Evolutionary conservation across 2,329 filamentous ascomycete species (phyloP).

Genomic region (Aureobasidium sp.): DNA sequence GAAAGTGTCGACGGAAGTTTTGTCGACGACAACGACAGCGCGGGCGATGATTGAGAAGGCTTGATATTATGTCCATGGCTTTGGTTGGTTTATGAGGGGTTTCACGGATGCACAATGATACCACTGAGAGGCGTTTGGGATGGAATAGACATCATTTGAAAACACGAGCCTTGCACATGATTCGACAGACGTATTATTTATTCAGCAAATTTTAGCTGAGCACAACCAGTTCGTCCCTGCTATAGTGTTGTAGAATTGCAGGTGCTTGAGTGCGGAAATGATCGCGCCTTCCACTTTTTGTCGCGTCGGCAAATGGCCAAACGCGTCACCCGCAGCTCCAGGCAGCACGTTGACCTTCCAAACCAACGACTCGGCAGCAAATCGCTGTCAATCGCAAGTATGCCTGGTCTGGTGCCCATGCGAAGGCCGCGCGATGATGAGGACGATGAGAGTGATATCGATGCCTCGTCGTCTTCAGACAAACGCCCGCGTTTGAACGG

Average conservation of each 20-base stretch:
- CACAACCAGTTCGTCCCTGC: not conserved
- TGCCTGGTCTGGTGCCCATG: slow-evolving; percentile 10
- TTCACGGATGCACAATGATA: not conserved
- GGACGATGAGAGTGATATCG: not conserved
- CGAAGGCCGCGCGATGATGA: not conserved
- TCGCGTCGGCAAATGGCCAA: not conserved
- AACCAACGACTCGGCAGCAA: not conserved
- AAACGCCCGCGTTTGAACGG: slow-evolving; percentile 11
- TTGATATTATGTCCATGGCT: not conserved
- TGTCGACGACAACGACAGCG: slow-evolving; percentile 23
- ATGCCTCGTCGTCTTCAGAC: not conserved
- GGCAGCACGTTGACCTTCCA: not conserved
- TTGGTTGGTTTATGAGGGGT: not conserved
- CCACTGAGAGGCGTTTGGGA: slow-evolving; percentile 4
- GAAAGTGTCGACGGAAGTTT: slow-evolving; percentile 29
- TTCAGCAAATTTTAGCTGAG: not conserved
- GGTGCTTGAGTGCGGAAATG: not conserved
- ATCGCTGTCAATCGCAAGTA: not conserved
- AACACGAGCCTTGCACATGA: not conserved
- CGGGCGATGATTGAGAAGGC: slow-evolving; percentile 20
- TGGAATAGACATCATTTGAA: not conserved
- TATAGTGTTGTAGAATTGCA: not conserved
- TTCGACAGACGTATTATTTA: not conserved
- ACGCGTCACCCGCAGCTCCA: not conserved
- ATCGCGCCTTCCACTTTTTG: not conserved